Percentiles rank a stretch among this genome's conserved stretches.
phyloP scores from a whole-genome alignment of 2,329 filamentous ascomycete genomes.

The Penicillium sp. region DNA sequence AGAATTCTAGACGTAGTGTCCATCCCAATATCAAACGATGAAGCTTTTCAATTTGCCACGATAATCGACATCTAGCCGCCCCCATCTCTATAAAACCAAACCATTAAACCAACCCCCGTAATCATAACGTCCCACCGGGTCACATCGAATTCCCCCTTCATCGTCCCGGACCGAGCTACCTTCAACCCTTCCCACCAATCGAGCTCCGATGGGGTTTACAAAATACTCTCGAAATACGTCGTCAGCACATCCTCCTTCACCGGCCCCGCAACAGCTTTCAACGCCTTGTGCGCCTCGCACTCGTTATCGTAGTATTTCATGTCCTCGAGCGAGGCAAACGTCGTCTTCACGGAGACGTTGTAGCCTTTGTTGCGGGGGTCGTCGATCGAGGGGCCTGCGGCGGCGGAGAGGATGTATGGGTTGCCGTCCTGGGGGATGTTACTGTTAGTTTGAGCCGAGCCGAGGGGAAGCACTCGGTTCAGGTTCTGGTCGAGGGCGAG shows the following conservation, averaged over 20 bases:
- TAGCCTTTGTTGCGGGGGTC: conserved; percentile 66
- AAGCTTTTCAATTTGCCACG: neutral
- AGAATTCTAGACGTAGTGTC: conserved; percentile 28
- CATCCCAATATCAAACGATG: conserved; percentile 19
- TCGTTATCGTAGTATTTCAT: conserved; percentile 69
- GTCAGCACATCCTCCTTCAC: conserved; percentile 40
- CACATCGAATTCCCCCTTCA: too few relatives aligned
- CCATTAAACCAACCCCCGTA: neutral
- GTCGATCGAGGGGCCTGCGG: conserved; percentile 56
- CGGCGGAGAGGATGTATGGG: conserved; percentile 65
- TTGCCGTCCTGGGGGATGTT: conserved; percentile 61
- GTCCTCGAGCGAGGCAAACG: conserved; percentile 66
- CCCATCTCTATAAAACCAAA: neutral
- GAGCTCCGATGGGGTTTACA: conserved; percentile 18
- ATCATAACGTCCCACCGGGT: neutral
- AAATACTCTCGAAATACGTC: conserved; percentile 40
- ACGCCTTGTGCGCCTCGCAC: conserved; percentile 56
- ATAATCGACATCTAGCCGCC: too few relatives aligned
- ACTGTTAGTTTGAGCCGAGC: conserved; percentile 23
- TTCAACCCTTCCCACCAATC: too few relatives aligned
- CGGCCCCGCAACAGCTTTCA: conserved; percentile 42
- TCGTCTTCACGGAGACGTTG: conserved; percentile 64
- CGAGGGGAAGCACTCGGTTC: too few relatives aligned
- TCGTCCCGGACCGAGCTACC: too few relatives aligned
- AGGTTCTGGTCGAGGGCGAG: too few relatives aligned